These are phyloP conservation scores for Aspergillus tubingensis DNA, from an alignment of 2,329 filamentous ascomycete species.

Conservation along the genomic window DNA sequence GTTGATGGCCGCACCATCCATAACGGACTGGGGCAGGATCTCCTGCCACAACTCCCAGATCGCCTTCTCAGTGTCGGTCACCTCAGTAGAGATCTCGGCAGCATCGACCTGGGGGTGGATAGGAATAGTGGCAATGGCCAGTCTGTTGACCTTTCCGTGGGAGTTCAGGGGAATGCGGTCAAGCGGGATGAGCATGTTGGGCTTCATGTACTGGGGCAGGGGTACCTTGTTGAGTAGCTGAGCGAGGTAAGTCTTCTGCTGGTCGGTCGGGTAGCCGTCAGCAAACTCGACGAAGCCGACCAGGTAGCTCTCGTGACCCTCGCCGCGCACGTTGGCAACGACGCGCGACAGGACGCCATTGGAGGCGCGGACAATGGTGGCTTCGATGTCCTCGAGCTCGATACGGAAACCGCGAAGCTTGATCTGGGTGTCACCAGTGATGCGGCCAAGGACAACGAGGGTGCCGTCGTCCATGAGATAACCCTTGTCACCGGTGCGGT, in stretches of 20 bases:
- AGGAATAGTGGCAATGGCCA: slow-evolving; percentile 20
- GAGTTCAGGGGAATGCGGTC: slow-evolving; percentile 27
- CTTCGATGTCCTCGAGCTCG: slow-evolving; percentile 50
- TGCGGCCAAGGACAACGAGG: slow-evolving; percentile 28
- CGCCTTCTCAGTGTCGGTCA: neutral
- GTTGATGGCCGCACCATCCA: neutral
- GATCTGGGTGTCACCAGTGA: slow-evolving; percentile 27
- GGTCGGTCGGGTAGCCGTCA: neutral
- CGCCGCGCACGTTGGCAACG: neutral
- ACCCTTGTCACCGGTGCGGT: slow-evolving; percentile 34
- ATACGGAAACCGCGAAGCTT: slow-evolving; percentile 38
- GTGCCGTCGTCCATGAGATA: slow-evolving; percentile 28
- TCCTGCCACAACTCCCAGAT: slow-evolving; percentile 9
- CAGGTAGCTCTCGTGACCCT: neutral
- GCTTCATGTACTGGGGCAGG: slow-evolving; percentile 40
- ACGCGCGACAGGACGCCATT: neutral
- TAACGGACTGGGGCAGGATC: neutral
- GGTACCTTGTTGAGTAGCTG: neutral
- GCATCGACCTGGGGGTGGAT: slow-evolving; percentile 8
- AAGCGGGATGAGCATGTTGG: slow-evolving; percentile 26
- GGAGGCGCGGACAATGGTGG: neutral
- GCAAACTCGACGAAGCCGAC: no score
- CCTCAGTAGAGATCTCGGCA: neutral
- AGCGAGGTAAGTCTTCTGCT: neutral
- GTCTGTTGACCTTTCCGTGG: slow-evolving; percentile 32